Evolutionary conservation across 257 asterid species (phyloP), one percentile per base, ranked within the genome.

Genomic region (Cinchona pubescens): DNA sequence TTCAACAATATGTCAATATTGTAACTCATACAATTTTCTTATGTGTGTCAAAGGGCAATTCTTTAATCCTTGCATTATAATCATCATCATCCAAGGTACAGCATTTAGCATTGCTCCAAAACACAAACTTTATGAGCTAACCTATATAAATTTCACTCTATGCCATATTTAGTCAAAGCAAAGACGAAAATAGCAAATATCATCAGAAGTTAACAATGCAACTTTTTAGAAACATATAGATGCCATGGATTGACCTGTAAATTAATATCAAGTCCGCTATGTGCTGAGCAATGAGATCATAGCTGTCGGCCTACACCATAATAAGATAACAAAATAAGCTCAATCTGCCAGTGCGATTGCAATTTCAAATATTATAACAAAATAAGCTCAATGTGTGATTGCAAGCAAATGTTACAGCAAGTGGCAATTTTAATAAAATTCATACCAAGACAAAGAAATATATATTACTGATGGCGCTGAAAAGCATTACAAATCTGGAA

Each of bases 201-300:
- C 38, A 63, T 19, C 38, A 27, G 27, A 34, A 77, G 72, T 14
- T 7, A 61, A 48, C 2, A 7, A 77, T 62, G 73, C 67, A 71
- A 67, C 30, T 53, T 13, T 34, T 64, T 29, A n/a, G 46, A 58
- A 55, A 72, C 58, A 83, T 55, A 61, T 32, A 63, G 78, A 79
- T 66, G 76, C 67, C 71, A 53, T 79, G 84, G 75, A 59, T 79
- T 88, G 86, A 95, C 99, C 97, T 95, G 99, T 88, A 95, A 81
- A 75, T 70, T 85, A 77, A 86, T 83, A 90, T 92, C 93, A 76
- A 97, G 99, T 71, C 99, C 99, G n/a, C 76, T 95, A 98, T 9
- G 99, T 95, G 94, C 82, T 91, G 92, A 86, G 88, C 84, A 53
- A 92, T 88, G 79, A 72, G 79, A 82, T 81, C 82, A 53, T 23